Base-by-base conservation (phyloP, 768 basidiomycete species). In the Lactarius evosmus region DNA sequence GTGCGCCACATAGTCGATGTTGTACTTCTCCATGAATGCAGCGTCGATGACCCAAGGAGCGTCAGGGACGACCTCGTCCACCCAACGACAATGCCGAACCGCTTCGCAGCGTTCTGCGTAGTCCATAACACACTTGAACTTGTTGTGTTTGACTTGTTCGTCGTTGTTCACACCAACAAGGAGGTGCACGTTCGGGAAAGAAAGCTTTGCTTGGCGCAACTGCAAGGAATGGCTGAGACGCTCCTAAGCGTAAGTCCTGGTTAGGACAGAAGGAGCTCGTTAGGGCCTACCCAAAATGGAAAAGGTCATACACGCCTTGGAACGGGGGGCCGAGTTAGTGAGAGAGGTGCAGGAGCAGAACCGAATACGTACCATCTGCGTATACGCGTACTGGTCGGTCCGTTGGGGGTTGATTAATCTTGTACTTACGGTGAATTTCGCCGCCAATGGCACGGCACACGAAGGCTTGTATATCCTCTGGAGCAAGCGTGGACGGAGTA, bases 1-100 rank as follows among this genome's bases (percentile, higher is more conserved):
- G 70, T 99, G 97, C 3, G 95, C 95, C 52, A 98, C 89, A 70
- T 98, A 99, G 74, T 99, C 97, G 66, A 99, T 96, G 74, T 88
- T 74, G 74, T 91, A 86, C 74, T 88, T 88, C 51, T 91, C 83
- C 27, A 98, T 67, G 73, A 97, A 99, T 0, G 81, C 86, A 60
- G 88, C 79, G 68, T 88, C 85, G 63, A 98, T 80, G 44, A 93
- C 78, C 97, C 96, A 98, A 2, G 97, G 97, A 3, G 89, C 91
- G 41, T 93, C 89, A 6, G 92, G 83, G 27, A 97, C 79, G 53
- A 99, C 88, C 75, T 98, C 90, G 72, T 97, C 94, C 0, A 95
- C 94, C 96, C 96, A 99, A 61, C 93, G 85, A 73, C 95, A 95
- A 73, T 98, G 93, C n/a, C 92, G 81, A n/a, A 88, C 89, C 6